phyloP scores from a whole-genome alignment of 1,284 basidiomycete genomes.

The Fomitopsis betulina region DNA sequence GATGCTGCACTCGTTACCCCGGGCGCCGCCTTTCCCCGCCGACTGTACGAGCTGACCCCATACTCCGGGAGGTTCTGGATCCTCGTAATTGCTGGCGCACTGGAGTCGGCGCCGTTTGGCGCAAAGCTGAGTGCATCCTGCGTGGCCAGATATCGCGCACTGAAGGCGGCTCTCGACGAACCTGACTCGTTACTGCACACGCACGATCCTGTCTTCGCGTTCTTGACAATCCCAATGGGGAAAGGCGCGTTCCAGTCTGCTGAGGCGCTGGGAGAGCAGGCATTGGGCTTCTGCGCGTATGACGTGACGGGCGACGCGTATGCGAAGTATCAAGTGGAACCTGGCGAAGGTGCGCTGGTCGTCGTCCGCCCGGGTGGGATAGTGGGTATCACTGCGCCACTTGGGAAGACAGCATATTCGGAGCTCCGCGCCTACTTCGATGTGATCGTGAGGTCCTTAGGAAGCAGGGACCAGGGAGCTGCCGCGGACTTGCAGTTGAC shows the following conservation, averaged over 20 bases:
- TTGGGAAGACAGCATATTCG: slow-evolving; percentile 6
- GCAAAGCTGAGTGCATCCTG: slow-evolving; percentile 5
- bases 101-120: background rate
- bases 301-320: slow-evolving; percentile 27
- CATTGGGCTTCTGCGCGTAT: slow-evolving; percentile 17
- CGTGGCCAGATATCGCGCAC: too few species aligned
- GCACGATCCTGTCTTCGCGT: slow-evolving; percentile 12
- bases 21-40: background rate
- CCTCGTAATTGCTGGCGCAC: slow-evolving; percentile 18
- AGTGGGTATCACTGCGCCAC: slow-evolving; percentile 25
- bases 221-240: slow-evolving; percentile 12
- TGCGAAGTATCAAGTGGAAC: slow-evolving; percentile 32
- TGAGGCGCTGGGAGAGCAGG: slow-evolving; percentile 6
- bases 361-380: slow-evolving; percentile 42
- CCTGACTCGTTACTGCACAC: slow-evolving; percentile 1
- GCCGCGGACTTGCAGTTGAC: background rate
- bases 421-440: slow-evolving; percentile 14
- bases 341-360: slow-evolving; percentile 34
- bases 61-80: slow-evolving; percentile 16
- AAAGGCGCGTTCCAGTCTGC: slow-evolving; percentile 5
- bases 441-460: slow-evolving; percentile 8
- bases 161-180: background rate
- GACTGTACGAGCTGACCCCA: slow-evolving; percentile 9
- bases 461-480: background rate
- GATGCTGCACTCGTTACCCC: background rate